Evolutionary conservation across 192 early-diverging fungal species (phyloP).

Genomic region (Umbelopsis sp.): DNA sequence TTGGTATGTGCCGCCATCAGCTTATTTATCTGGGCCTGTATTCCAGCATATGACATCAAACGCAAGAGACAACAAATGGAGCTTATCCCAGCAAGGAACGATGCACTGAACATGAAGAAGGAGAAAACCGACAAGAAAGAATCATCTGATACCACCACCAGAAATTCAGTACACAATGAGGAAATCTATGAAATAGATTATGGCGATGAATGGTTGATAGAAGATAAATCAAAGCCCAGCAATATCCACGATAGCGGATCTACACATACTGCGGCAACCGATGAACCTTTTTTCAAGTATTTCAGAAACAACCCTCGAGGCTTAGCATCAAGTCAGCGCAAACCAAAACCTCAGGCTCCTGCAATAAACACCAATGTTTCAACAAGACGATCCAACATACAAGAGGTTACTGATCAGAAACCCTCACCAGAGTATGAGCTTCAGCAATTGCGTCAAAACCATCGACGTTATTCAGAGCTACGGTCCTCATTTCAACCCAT

Average conservation of each 20-base stretch:
- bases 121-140: neutral
- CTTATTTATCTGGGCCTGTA: slow-evolving; percentile 12
- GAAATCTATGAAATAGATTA: neutral
- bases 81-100: neutral
- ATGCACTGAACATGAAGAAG: neutral
- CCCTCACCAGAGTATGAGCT: slow-evolving; percentile 5
- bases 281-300: neutral
- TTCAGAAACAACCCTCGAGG: neutral
- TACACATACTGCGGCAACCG: neutral
- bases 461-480: slow-evolving; percentile 18
- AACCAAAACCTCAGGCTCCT: neutral
- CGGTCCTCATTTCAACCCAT: slow-evolving; percentile 14
- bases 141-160: neutral
- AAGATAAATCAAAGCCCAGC: neutral
- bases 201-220: neutral
- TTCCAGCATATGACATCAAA: slow-evolving; percentile 21
- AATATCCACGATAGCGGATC: neutral
- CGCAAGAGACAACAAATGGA: neutral
- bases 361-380: neutral
- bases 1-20: neutral
- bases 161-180: neutral
- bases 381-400: neutral
- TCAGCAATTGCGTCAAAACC: neutral
- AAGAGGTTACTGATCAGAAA: neutral
- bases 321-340: neutral